A percentile compares a stretch with the other conserved stretches of the same genome.
Evolutionary conservation across 768 basidiomycete species (phyloP).

Genomic region (Hygrocybe punicea): DNA sequence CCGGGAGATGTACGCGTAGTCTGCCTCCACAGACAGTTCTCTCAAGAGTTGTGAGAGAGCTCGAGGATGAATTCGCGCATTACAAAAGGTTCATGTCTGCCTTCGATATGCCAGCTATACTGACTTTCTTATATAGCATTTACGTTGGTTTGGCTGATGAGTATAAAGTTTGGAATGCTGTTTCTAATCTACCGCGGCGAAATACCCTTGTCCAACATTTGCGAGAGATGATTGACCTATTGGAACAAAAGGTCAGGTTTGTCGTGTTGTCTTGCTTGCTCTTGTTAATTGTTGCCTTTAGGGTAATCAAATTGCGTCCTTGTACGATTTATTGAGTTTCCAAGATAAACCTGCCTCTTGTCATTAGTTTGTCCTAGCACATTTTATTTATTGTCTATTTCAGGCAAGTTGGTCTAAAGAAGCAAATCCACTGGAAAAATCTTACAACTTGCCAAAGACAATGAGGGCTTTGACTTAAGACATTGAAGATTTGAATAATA

Average conservation of each 20-base stretch:
- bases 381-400: too few species aligned
- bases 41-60: slow-evolving; percentile 73
- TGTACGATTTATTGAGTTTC: slow-evolving; percentile 81
- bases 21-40: slow-evolving; percentile 88
- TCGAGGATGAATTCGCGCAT: slow-evolving; percentile 94
- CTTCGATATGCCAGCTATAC: slow-evolving; percentile 4
- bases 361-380: too few species aligned
- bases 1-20: neutral
- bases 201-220: slow-evolving; percentile 86
- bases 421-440: too few species aligned
- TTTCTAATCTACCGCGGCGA: slow-evolving; percentile 74
- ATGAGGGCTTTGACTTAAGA: too few species aligned
- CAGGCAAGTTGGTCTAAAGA: too few species aligned
- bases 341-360: slow-evolving; percentile 52
- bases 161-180: slow-evolving; percentile 86
- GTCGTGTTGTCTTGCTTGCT: neutral
- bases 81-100: slow-evolving; percentile 77
- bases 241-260: slow-evolving; percentile 84
- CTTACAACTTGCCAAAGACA: too few species aligned
- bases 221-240: slow-evolving; percentile 83
- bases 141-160: slow-evolving; percentile 90
- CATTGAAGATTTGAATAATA: too few species aligned
- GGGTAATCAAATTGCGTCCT: slow-evolving; percentile 92
- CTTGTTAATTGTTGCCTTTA: slow-evolving; percentile 27
- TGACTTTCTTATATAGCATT: slow-evolving; percentile 50